Percentiles rank a stretch among this genome's conserved stretches.
Conservation (phyloP, 441 rosid genomes). For the Hura crepitans region DNA sequence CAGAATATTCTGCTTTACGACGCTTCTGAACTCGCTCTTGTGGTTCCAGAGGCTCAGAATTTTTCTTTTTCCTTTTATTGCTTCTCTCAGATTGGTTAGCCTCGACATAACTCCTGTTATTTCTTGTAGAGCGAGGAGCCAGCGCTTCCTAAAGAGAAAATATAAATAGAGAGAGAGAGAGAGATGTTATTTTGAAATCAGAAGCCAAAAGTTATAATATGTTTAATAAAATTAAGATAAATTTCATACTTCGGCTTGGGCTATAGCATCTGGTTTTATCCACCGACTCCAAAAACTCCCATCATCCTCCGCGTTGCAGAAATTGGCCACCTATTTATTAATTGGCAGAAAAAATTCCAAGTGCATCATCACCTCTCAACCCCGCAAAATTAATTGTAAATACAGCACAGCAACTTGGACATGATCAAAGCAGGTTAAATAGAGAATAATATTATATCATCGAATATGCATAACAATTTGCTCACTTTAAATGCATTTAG, state of each 20-base stretch:
- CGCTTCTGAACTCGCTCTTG: slow-evolving; percentile 71
- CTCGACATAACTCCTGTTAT: slow-evolving; percentile 86
- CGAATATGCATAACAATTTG: slow-evolving; percentile 3
- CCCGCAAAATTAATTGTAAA: background rate
- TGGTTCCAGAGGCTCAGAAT: slow-evolving; percentile 58
- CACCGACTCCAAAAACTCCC: slow-evolving; percentile 99
- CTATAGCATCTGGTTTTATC: slow-evolving; percentile 95
- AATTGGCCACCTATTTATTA: slow-evolving; percentile 75
- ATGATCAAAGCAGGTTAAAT: slow-evolving; percentile 10
- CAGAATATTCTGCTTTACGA: slow-evolving; percentile 67
- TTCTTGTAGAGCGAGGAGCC: slow-evolving; percentile 97
- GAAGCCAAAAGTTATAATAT: background rate
- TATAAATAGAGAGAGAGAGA: no score
- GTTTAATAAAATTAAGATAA: slow-evolving; percentile 21
- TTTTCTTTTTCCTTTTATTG: slow-evolving; percentile 86
- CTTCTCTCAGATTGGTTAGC: slow-evolving; percentile 55
- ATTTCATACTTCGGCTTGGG: slow-evolving; percentile 72
- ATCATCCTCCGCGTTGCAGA: slow-evolving; percentile 89
- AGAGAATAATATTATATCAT: background rate
- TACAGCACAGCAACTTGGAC: slow-evolving; percentile 11
- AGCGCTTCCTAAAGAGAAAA: slow-evolving; percentile 59
- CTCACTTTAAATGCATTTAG: slow-evolving; percentile 97
- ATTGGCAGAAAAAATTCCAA: slow-evolving; percentile 1
- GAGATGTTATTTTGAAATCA: background rate
- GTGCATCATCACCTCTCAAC: background rate